Evolutionary conservation across 2,329 filamentous ascomycete genomes (phyloP).

Genomic region (Pyrenophora graminea): DNA sequence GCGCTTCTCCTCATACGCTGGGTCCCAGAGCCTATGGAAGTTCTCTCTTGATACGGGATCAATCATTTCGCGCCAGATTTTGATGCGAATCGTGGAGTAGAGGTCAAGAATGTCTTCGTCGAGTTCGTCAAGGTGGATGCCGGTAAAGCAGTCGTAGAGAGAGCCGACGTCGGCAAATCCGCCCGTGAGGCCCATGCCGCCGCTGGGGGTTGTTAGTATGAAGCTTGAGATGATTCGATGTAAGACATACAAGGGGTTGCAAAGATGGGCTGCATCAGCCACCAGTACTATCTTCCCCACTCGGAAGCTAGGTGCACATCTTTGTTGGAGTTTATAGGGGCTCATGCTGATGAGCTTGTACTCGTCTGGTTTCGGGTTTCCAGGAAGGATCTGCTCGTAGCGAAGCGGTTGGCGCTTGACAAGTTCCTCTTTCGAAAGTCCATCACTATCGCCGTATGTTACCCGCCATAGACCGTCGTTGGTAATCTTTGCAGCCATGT

Average conservation of each 20-base stretch:
- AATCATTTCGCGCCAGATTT: constrained; percentile 43
- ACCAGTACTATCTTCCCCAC: constrained; percentile 62
- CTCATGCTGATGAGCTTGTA: constrained; percentile 63
- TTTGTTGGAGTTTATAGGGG: constrained; percentile 66
- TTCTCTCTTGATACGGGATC: constrained; percentile 49
- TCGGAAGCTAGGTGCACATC: constrained; percentile 62
- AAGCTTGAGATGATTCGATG: not conserved
- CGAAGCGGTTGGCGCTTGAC: constrained; percentile 58
- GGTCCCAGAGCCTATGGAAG: constrained; percentile 44
- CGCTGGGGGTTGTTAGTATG: constrained; percentile 38
- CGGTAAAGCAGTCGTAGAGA: constrained; percentile 61
- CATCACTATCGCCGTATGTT: constrained; percentile 63
- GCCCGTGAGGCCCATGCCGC: constrained; percentile 66
- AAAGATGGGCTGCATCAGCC: constrained; percentile 66
- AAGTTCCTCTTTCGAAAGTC: constrained; percentile 59
- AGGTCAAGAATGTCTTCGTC: constrained; percentile 43
- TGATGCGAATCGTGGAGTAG: constrained; percentile 42
- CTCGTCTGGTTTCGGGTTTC: constrained; percentile 61
- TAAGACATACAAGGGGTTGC: constrained; percentile 52
- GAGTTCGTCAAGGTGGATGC: constrained; percentile 41
- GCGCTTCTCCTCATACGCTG: constrained; percentile 28
- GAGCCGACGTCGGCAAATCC: constrained; percentile 68
- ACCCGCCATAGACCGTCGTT: constrained; percentile 65
- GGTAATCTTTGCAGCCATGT: constrained; percentile 66
- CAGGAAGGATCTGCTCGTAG: constrained; percentile 63